These are phyloP conservation scores for Chenopodium berlandieri DNA, from an alignment of 148 eudicot genomes.

Conservation along the genomic window DNA sequence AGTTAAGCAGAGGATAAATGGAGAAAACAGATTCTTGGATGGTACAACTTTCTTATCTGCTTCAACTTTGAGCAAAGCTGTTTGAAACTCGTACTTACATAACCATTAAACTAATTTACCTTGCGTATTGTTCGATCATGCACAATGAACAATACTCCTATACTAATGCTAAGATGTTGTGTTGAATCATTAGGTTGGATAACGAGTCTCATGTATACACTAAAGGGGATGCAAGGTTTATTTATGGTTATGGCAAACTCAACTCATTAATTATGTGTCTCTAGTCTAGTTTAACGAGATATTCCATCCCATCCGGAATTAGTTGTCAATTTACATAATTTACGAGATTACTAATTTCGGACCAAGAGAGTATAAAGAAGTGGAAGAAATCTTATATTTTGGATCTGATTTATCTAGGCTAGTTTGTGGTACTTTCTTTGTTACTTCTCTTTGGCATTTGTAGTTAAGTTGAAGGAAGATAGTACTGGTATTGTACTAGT, in stretches of 20 bases:
- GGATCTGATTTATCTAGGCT: too few relatives aligned
- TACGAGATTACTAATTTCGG: too few relatives aligned
- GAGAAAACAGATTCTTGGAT: constrained; percentile 77
- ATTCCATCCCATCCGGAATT: too few relatives aligned
- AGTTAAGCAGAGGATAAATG: constrained; percentile 66
- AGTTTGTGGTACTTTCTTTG: too few relatives aligned
- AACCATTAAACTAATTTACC: not conserved
- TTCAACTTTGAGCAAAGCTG: constrained; percentile 87
- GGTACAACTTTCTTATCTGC: constrained; percentile 80
- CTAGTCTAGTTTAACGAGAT: not conserved
- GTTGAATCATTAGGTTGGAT: constrained; percentile 44
- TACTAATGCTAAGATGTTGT: not conserved
- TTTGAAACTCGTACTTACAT: constrained; percentile 64
- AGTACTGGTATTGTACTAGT: too few relatives aligned
- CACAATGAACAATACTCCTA: not conserved
- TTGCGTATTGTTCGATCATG: not conserved
- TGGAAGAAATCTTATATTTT: too few relatives aligned
- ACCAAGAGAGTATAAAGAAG: too few relatives aligned
- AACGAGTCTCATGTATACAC: constrained; percentile 87
- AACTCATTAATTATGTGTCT: constrained; percentile 15
- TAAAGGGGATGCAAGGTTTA: constrained; percentile 79
- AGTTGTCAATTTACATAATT: too few relatives aligned
- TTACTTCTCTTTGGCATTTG: too few relatives aligned
- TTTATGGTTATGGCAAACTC: constrained; percentile 81
- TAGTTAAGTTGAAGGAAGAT: too few relatives aligned